phyloP scores from a whole-genome alignment of 495 filamentous ascomycete species.

The Xylaria cubensis region DNA sequence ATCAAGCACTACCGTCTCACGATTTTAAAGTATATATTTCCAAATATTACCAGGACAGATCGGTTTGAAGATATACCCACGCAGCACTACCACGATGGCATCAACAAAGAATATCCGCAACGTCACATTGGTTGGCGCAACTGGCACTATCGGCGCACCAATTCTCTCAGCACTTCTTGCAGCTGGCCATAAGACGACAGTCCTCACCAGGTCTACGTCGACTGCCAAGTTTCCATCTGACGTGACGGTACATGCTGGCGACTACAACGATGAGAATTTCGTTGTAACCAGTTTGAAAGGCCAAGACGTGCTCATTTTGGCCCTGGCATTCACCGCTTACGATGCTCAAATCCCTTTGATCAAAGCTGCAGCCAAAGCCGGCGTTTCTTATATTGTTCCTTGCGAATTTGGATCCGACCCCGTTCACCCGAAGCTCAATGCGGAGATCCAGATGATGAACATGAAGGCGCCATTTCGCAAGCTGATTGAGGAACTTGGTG shows the following conservation, averaged over 20 bases:
- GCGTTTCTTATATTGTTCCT: slow-evolving; percentile 63
- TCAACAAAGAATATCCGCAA: slow-evolving; percentile 33
- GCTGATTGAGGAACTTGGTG: slow-evolving; percentile 22
- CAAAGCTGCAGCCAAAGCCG: slow-evolving; percentile 62
- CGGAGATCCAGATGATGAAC: slow-evolving; percentile 10
- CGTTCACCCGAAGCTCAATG: slow-evolving; percentile 22
- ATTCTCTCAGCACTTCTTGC: slow-evolving; percentile 44
- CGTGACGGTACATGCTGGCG: slow-evolving; percentile 19
- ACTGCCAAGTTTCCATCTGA: slow-evolving; percentile 27
- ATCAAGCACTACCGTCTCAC: not conserved
- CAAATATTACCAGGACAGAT: not conserved
- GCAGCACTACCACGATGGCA: not conserved
- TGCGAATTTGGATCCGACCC: slow-evolving; percentile 57
- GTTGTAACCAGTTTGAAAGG: slow-evolving; percentile 27
- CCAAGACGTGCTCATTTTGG: slow-evolving; percentile 62
- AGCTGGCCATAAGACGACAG: slow-evolving; percentile 38
- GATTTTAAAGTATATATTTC: not conserved
- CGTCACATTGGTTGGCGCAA: slow-evolving; percentile 44
- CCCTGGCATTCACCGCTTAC: slow-evolving; percentile 40
- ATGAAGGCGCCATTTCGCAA: slow-evolving; percentile 10
- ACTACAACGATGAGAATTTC: slow-evolving; percentile 31
- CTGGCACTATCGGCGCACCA: slow-evolving; percentile 46
- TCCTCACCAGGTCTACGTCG: slow-evolving; percentile 45
- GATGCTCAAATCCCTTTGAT: slow-evolving; percentile 47
- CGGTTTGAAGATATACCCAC: not conserved